phyloP scores from a whole-genome alignment of 148 eudicot genomes.

The Camellia sinensis region DNA sequence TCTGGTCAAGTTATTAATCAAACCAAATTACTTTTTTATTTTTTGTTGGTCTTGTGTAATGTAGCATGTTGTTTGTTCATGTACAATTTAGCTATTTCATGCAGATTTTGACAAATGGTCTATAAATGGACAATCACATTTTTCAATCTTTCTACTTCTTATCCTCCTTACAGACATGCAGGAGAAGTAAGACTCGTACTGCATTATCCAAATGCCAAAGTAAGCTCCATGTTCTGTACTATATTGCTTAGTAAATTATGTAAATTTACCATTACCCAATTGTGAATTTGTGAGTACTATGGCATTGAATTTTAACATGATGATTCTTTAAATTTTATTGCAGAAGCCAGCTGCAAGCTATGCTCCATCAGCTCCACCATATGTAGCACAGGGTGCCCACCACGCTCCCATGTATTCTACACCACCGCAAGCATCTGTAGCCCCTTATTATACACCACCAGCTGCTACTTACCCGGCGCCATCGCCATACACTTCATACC shows the following conservation, averaged over 20 bases:
- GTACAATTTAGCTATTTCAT: background rate
- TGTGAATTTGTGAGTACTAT: background rate
- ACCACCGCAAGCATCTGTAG: conserved; percentile 25
- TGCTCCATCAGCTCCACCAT: conserved; percentile 62
- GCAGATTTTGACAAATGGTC: background rate
- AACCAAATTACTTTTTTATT: background rate
- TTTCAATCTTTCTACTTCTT: background rate
- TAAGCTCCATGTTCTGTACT: conserved; percentile 24
- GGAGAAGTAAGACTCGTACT: conserved; percentile 88
- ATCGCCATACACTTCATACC: conserved; percentile 38
- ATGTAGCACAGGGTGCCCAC: conserved; percentile 34
- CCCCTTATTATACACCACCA: conserved; percentile 19
- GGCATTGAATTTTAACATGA: background rate
- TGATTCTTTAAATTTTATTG: conserved; percentile 1
- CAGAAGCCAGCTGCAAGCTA: conserved; percentile 49
- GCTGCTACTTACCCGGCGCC: conserved; percentile 26
- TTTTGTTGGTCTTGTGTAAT: background rate
- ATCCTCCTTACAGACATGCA: conserved; percentile 53
- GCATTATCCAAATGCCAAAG: conserved; percentile 69
- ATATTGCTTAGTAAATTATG: background rate
- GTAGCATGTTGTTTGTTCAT: background rate
- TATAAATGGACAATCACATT: background rate
- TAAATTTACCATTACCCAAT: background rate
- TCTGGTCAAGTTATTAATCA: background rate
- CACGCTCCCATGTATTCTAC: conserved; percentile 42